phyloP scores from a whole-genome alignment of 2,329 filamentous ascomycete genomes.

The Helotiales sp. region DNA sequence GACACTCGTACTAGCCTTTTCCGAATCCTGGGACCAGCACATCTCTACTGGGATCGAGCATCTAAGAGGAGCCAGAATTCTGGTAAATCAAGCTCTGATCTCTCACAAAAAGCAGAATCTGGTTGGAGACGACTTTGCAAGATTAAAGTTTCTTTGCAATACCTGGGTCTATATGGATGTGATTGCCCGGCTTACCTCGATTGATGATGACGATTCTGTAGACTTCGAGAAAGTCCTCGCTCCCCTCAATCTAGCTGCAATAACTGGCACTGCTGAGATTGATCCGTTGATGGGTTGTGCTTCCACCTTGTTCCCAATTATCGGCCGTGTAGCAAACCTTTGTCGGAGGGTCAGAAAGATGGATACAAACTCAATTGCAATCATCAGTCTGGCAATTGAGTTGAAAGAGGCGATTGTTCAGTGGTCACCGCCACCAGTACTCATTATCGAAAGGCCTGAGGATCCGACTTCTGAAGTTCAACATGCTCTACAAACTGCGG shows the following conservation, averaged over 20 bases:
- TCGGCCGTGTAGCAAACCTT: conserved; percentile 64
- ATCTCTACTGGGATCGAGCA: conserved; percentile 69
- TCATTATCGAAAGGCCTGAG: conserved; percentile 59
- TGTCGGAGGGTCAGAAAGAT: conserved; percentile 60
- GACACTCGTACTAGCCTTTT: conserved; percentile 67
- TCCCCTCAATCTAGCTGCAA: conserved; percentile 42
- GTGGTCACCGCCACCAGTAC: conserved; percentile 55
- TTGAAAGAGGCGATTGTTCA: conserved; percentile 59
- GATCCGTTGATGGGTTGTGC: conserved; percentile 73
- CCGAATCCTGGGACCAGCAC: conserved; percentile 70
- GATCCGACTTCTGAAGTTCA: conserved; percentile 62
- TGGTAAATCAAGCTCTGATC: conserved; percentile 59
- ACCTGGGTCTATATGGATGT: conserved; percentile 77
- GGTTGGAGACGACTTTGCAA: conserved; percentile 48
- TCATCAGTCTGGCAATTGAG: conserved; percentile 62
- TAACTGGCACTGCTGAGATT: conserved; percentile 47
- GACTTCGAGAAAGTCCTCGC: conserved; percentile 50
- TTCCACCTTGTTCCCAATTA: conserved; percentile 65
- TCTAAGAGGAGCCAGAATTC: conserved; percentile 63
- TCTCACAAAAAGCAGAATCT: conserved; percentile 44
- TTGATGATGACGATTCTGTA: conserved; percentile 49
- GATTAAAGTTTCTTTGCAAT: conserved; percentile 68
- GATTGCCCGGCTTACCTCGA: conserved; percentile 65
- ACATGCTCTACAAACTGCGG: conserved; percentile 65
- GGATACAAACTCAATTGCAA: conserved; percentile 53